These are phyloP conservation scores for Gloeopeniophorella convolvens DNA, from an alignment of 768 basidiomycete species.

Conservation along the genomic window DNA sequence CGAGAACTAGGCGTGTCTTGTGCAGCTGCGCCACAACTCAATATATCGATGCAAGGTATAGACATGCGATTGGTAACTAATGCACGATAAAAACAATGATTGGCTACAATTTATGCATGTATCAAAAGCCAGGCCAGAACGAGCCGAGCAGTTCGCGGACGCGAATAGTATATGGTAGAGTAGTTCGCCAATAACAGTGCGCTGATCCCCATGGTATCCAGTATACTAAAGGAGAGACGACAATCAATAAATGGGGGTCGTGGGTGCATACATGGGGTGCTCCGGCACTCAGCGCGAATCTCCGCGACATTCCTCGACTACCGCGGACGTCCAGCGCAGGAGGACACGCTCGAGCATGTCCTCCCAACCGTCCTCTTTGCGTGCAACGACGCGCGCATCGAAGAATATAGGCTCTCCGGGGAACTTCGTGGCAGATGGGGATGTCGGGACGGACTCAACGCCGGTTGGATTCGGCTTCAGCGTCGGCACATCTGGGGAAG, in stretches of 20 bases:
- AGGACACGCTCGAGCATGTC: conserved; percentile 64
- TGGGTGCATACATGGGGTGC: not conserved
- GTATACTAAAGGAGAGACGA: not conserved
- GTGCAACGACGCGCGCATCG: conserved; percentile 67
- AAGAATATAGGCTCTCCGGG: conserved; percentile 52
- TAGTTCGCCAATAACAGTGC: too few species aligned
- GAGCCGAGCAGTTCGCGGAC: too few species aligned
- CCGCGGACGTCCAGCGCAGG: conserved; percentile 58
- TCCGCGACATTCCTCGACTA: conserved; percentile 54
- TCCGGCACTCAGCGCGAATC: conserved; percentile 7
- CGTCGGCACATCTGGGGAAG: conserved; percentile 29
- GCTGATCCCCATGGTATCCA: too few species aligned
- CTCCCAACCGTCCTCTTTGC: conserved; percentile 75
- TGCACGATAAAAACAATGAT: too few species aligned
- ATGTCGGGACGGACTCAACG: conserved; percentile 16
- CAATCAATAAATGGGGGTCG: conserved; percentile 3
- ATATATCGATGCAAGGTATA: too few species aligned
- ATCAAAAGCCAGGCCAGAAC: too few species aligned
- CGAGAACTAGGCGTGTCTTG: too few species aligned
- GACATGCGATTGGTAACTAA: too few species aligned
- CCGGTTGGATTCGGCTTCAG: conserved; percentile 21
- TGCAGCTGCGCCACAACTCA: too few species aligned
- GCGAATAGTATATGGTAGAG: too few species aligned
- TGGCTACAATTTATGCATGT: too few species aligned
- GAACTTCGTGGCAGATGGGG: conserved; percentile 28